These are phyloP conservation scores for Eimeria acervulina DNA, from an alignment of 169 alveolate genomes.

Conservation along the genomic window DNA sequence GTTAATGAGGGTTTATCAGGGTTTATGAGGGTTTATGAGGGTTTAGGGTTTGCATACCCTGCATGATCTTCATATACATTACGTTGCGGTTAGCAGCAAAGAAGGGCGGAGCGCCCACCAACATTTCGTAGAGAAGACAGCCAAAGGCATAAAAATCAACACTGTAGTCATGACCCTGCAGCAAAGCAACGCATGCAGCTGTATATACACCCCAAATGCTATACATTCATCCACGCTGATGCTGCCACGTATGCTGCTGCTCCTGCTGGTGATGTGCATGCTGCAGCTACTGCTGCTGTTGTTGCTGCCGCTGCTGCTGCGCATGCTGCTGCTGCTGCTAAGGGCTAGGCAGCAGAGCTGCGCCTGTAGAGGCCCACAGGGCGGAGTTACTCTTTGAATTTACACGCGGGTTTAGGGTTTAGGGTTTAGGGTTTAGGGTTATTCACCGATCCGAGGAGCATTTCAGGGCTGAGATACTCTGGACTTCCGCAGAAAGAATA, in stretches of 20 bases:
- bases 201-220: conserved; percentile 7
- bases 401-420: conserved; percentile 13
- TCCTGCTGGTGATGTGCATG: no score
- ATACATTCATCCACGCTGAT: no score
- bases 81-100: conserved; percentile 51
- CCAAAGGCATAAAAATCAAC: conserved; percentile 90
- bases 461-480: conserved; percentile 74
- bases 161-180: conserved; percentile 70
- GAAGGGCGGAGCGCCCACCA: conserved; percentile 98
- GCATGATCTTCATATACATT: conserved; percentile 56
- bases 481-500: conserved; percentile 77
- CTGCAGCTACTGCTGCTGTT: no score
- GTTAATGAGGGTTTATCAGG: conserved; percentile 15
- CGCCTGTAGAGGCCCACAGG: no score
- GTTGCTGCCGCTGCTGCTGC: no score
- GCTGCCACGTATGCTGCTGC: no score
- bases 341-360: no score
- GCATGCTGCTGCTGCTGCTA: no score
- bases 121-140: conserved; percentile 96
- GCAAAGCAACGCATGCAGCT: background rate
- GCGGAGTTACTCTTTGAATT: no score
- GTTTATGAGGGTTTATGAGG: background rate
- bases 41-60: conserved; percentile 11
- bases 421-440: background rate
- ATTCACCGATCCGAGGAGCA: conserved; percentile 71